Conservation (phyloP, 345 rosid genomes). For the Eucalyptus cloeziana region DNA sequence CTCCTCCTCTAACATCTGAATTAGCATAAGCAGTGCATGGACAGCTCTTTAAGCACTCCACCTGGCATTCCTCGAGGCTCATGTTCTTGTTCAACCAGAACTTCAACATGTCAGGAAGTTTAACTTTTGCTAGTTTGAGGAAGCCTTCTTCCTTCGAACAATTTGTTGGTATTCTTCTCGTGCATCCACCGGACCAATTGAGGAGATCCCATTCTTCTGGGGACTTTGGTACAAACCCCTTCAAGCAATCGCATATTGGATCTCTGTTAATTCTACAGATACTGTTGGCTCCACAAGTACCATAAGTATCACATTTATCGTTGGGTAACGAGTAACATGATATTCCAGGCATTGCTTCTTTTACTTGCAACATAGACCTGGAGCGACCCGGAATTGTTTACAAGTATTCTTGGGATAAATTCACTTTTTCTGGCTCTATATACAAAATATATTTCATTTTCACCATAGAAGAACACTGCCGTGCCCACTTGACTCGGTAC, state of each 20-base stretch:
- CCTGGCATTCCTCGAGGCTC: slow-evolving; percentile 1
- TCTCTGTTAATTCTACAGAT: background rate
- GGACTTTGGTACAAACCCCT: slow-evolving; percentile 20
- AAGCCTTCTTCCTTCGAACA: slow-evolving; percentile 1
- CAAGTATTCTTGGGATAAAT: background rate
- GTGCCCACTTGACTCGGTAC: background rate
- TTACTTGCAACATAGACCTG: background rate
- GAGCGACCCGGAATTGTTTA: background rate
- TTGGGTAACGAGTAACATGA: background rate
- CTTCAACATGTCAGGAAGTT: slow-evolving; percentile 2
- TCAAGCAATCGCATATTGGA: slow-evolving; percentile 9
- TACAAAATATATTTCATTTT: slow-evolving; percentile 1
- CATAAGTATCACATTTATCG: background rate
- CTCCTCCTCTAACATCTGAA: slow-evolving; percentile 4
- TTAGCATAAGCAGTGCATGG: slow-evolving; percentile 21
- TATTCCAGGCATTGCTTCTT: background rate
- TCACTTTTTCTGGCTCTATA: background rate
- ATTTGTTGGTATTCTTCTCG: background rate
- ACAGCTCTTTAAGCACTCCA: slow-evolving; percentile 8
- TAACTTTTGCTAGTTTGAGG: background rate
- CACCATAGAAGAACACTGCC: background rate
- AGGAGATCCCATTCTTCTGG: slow-evolving; percentile 10
- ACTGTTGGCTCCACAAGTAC: background rate
- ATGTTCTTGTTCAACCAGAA: slow-evolving; percentile 3
- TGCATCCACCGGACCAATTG: slow-evolving; percentile 30